These are phyloP conservation scores for Cordyceps pruinosa DNA, from an alignment of 2,329 filamentous ascomycete genomes.

Conservation along the genomic window DNA sequence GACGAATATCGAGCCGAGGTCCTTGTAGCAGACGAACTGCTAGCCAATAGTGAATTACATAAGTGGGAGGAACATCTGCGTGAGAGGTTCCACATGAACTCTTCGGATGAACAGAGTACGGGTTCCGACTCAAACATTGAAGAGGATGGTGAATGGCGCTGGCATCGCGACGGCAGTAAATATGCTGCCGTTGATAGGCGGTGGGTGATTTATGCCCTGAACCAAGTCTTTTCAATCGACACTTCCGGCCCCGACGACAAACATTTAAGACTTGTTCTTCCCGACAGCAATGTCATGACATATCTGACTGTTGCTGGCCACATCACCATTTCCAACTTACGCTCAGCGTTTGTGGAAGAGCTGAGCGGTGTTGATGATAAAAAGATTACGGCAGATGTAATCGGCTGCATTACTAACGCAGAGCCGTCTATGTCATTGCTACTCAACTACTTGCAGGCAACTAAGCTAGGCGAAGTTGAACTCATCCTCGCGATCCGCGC, in stretches of 20 bases:
- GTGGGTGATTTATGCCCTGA: constrained; percentile 58
- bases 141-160: constrained; percentile 40
- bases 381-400: constrained; percentile 53
- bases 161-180: constrained; percentile 34
- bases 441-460: constrained; percentile 57
- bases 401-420: constrained; percentile 54
- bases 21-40: constrained; percentile 40
- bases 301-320: constrained; percentile 56
- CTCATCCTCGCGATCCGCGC: constrained; percentile 58
- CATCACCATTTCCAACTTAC: constrained; percentile 51
- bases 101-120: neutral
- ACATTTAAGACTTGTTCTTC: constrained; percentile 31
- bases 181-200: constrained; percentile 55
- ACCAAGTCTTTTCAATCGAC: constrained; percentile 53
- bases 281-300: constrained; percentile 48
- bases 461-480: constrained; percentile 59
- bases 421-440: constrained; percentile 63
- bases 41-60: constrained; percentile 37
- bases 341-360: constrained; percentile 48
- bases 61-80: constrained; percentile 46
- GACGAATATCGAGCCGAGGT: constrained; percentile 38
- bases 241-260: constrained; percentile 31
- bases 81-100: constrained; percentile 39
- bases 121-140: constrained; percentile 21
- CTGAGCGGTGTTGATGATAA: constrained; percentile 35